Conservation (phyloP, 495 filamentous ascomycete species). For the Daldinia grandis region DNA sequence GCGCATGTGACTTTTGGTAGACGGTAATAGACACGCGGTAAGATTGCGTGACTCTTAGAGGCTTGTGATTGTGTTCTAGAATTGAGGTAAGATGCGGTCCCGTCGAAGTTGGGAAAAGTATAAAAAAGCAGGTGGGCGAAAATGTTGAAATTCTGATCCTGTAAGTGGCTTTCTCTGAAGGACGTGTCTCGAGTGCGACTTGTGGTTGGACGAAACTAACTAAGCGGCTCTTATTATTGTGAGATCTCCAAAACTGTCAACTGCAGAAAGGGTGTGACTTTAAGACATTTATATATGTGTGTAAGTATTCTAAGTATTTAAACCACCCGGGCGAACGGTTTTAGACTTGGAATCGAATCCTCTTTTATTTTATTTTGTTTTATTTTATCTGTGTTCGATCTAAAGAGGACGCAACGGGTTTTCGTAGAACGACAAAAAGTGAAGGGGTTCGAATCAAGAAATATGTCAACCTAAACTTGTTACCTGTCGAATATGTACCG, state of each 20-base stretch:
- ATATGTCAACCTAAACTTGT: background rate
- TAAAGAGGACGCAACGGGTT: background rate
- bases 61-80: constrained; percentile 20
- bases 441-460: background rate
- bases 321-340: constrained; percentile 2
- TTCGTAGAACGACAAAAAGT: background rate
- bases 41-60: constrained; percentile 33
- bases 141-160: constrained; percentile 35
- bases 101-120: constrained; percentile 20
- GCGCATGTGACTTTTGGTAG: constrained; percentile 32
- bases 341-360: constrained; percentile 13
- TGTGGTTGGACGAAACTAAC: constrained; percentile 42
- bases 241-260: constrained; percentile 3
- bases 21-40: constrained; percentile 31
- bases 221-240: constrained; percentile 28
- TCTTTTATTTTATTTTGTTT: no score
- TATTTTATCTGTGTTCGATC: constrained; percentile 1
- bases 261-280: background rate
- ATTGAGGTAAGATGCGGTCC: background rate
- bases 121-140: constrained; percentile 24
- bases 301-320: background rate
- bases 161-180: constrained; percentile 41
- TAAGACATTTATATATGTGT: background rate
- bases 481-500: background rate
- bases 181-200: constrained; percentile 41